Evolutionary conservation across 1,284 basidiomycete genomes (phyloP).

Genomic region (Trametes pubescens): DNA sequence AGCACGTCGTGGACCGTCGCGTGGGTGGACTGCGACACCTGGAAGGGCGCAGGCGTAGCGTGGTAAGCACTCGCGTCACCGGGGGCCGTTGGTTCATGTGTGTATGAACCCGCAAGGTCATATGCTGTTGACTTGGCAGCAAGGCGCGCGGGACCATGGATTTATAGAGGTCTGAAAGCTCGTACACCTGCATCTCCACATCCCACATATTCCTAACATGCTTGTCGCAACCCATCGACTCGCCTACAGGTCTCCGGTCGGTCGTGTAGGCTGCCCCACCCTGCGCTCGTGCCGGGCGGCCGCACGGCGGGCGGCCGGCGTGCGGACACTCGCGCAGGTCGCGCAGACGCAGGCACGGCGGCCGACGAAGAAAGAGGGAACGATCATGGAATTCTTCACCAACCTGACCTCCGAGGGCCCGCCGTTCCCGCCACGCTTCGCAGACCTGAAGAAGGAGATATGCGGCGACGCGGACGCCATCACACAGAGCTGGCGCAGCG

Average conservation of each 20-base stretch:
- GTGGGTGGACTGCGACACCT: neutral
- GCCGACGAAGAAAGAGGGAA: conserved; percentile 32
- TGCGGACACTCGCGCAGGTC: conserved; percentile 10
- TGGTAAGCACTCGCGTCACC: neutral
- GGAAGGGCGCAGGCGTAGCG: too few species aligned
- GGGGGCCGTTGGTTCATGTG: neutral
- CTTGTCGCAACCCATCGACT: too few species aligned
- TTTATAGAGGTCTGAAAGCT: too few species aligned
- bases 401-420: conserved; percentile 56
- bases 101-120: neutral
- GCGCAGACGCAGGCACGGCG: conserved; percentile 3
- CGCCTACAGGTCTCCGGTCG: too few species aligned
- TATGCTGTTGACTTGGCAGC: neutral
- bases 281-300: neutral
- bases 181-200: too few species aligned
- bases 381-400: conserved; percentile 65
- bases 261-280: neutral
- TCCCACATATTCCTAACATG: too few species aligned
- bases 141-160: neutral
- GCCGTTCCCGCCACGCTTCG: conserved; percentile 63
- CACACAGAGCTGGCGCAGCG: conserved; percentile 60
- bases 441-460: conserved; percentile 64
- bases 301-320: neutral
- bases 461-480: conserved; percentile 54
- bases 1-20: neutral